phyloP scores from a whole-genome alignment of 441 rosid genomes.

The Viola pubescens region DNA sequence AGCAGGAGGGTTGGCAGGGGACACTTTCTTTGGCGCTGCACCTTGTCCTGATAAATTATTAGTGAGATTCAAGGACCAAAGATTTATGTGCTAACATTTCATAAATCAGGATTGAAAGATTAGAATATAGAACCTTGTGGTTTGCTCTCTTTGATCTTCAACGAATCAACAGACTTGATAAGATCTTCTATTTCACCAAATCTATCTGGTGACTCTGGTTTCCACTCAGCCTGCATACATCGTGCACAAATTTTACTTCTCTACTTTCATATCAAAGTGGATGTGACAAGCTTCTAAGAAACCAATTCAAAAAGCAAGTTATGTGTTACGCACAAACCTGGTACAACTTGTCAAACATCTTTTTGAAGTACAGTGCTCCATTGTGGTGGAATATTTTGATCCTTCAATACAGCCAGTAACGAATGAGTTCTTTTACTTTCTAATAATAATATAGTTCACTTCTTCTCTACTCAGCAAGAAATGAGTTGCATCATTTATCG shows the following conservation, averaged over 20 bases:
- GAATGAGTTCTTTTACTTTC: neutral
- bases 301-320: constrained; percentile 1
- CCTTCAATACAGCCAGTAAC: constrained; percentile 38
- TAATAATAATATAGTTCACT: too few species aligned
- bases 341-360: constrained; percentile 76
- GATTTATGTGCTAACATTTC: constrained; percentile 2
- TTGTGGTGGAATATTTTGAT: constrained; percentile 71
- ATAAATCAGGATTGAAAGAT: constrained; percentile 7
- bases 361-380: constrained; percentile 67
- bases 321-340: constrained; percentile 43
- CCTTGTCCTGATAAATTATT: constrained; percentile 46
- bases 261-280: too few species aligned
- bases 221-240: constrained; percentile 71
- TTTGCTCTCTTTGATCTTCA: constrained; percentile 57
- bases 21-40: constrained; percentile 43
- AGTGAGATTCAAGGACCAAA: constrained; percentile 11
- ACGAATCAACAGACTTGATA: constrained; percentile 46
- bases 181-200: constrained; percentile 68
- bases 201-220: constrained; percentile 63
- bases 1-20: constrained; percentile 31
- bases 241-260: too few species aligned
- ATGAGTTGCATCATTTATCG: too few species aligned
- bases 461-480: too few species aligned
- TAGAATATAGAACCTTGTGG: constrained; percentile 41
- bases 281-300: neutral